Conservation (phyloP, 768 basidiomycete species). For the Cyclocybe aegerita region DNA sequence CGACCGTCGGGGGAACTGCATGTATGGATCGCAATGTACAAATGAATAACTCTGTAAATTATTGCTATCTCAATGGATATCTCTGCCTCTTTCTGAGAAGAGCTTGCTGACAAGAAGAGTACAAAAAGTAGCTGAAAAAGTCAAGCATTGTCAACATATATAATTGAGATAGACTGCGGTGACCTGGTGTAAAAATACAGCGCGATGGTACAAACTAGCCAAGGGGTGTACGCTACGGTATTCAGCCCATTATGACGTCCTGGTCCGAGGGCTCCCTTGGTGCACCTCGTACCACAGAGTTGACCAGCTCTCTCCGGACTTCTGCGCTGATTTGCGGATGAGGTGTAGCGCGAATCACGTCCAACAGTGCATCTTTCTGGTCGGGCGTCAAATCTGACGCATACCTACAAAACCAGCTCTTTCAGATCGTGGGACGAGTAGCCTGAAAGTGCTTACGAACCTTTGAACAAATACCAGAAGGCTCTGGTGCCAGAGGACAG, state of each 20-base stretch:
- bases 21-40: background rate
- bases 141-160: no score
- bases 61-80: no score
- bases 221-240: background rate
- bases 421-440: background rate
- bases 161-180: no score
- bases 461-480: constrained; percentile 92
- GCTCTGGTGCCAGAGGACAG: constrained; percentile 99
- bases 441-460: constrained; percentile 36
- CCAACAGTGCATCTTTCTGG: constrained; percentile 96
- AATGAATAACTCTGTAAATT: no score
- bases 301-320: constrained; percentile 86
- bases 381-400: constrained; percentile 93
- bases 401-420: constrained; percentile 56
- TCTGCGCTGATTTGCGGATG: constrained; percentile 90
- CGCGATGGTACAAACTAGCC: background rate
- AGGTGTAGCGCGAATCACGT: constrained; percentile 82
- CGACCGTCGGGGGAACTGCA: background rate
- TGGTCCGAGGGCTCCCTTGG: constrained; percentile 62
- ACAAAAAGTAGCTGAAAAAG: no score
- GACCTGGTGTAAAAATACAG: no score
- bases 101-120: background rate
- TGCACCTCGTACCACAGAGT: constrained; percentile 84
- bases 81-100: background rate
- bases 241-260: constrained; percentile 64